Base-by-base conservation (phyloP, 176 grass and related monocot species). In the Eragrostis curvula region DNA sequence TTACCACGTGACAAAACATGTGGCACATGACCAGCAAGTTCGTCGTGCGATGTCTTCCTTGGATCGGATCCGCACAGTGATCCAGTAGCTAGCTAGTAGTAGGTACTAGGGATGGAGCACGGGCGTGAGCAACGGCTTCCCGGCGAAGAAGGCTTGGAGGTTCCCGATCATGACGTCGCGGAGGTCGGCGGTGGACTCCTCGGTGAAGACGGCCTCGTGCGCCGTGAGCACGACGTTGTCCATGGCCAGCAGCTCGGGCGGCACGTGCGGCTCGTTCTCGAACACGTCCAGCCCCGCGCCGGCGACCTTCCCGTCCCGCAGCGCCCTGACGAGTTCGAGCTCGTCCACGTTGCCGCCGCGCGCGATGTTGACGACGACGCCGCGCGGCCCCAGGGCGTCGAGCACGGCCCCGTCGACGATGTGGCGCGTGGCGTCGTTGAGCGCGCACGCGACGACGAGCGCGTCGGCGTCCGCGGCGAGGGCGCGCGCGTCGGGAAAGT, bases 221-320 rank as follows among this genome's bases (percentile, higher is more conserved):
- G 32, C 32, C 32, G 32, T 36, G 32, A 36, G 90, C 9, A 92
- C 90, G 11, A 86, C 90, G 11, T 77, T 84, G 12, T 92, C 90
- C 90, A 92, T 76, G 12, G n/a, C n/a, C 7, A 83, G 1, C 15
- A 92, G 50, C 79, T 80, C 87, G 5, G 70, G 43, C 7, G 90
- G 79, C 18, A 86, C 60, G 24, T 40, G 40, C 9, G 87, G 90
- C 9, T 92, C 90, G 5, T 75, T 9, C 80, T 89, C 83, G 20
- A 86, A 86, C 15, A 92, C 86, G n/a, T 92, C 86, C 18, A 92
- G 90, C 0, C 90, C 90, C 0, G 66, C 86, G 18, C 86, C 86
- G 49, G 44, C 80, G 17, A 92, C 47, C 78, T 77, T 88, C 16
- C 86, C 79, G 12, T 88, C 61, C 79, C 2, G 55, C 60, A 92